phyloP scores from a whole-genome alignment of 768 basidiomycete species.

The Glaciozyma antarctica region DNA sequence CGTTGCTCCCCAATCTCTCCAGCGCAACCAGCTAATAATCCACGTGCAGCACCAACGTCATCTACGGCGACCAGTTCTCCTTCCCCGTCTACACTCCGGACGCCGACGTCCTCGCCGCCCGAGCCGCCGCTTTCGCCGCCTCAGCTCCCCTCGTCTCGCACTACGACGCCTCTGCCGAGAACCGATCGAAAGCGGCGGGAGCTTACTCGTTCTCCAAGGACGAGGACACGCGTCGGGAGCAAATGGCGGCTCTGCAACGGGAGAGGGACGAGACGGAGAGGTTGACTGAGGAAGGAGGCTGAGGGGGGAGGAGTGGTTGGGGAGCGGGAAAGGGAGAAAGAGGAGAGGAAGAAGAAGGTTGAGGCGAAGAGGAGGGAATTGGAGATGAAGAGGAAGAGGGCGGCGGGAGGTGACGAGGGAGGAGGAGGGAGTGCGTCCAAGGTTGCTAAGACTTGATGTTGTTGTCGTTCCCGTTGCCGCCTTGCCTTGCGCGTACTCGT shows the following conservation, averaged over 20 bases:
- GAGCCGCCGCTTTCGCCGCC: conserved; percentile 61
- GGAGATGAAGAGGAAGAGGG: conserved; percentile 21
- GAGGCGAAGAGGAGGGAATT: conserved; percentile 27
- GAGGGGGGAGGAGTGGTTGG: conserved; percentile 7
- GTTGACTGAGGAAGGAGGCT: conserved; percentile 10
- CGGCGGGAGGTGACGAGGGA: conserved; percentile 56
- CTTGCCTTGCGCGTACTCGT: not conserved
- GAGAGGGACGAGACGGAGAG: conserved; percentile 59
- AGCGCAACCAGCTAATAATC: not conserved
- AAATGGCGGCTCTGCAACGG: conserved; percentile 77
- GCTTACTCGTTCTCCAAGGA: conserved; percentile 86
- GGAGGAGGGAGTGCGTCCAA: not conserved
- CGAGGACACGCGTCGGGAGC: conserved; percentile 61
- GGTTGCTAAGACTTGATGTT: not conserved
- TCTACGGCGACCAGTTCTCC: conserved; percentile 45
- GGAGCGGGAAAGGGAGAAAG: conserved; percentile 13
- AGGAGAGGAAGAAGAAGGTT: conserved; percentile 18
- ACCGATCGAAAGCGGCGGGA: conserved; percentile 78
- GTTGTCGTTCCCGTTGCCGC: not conserved
- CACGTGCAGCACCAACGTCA: conserved; percentile 21
- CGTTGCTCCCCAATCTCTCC: not conserved
- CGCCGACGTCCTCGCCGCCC: conserved; percentile 64
- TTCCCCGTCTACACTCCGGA: conserved; percentile 85
- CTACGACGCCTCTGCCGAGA: conserved; percentile 73
- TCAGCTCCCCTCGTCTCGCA: conserved; percentile 57